Conservation (phyloP, 257 asterid genomes). For the Linaria vulgaris region DNA sequence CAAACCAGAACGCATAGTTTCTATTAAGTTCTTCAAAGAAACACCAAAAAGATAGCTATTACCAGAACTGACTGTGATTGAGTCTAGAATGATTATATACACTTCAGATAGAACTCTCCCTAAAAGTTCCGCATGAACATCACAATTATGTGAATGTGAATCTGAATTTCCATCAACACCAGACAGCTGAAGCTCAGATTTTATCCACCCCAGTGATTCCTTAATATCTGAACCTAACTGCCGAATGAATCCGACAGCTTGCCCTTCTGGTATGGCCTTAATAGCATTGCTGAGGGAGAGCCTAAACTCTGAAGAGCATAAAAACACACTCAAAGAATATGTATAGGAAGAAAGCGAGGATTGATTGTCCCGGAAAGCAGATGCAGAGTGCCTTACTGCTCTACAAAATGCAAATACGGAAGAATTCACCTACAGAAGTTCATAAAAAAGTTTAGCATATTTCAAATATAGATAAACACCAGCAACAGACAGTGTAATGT, state of each 20-base stretch:
- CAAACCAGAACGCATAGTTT: conserved; percentile 49
- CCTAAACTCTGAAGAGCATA: conserved; percentile 67
- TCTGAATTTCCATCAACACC: conserved; percentile 30
- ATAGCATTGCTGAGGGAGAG: conserved; percentile 70
- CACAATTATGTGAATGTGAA: conserved; percentile 25
- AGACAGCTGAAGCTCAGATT: conserved; percentile 41
- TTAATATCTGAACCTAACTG: conserved; percentile 54
- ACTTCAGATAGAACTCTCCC: conserved; percentile 72
- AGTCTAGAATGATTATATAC: conserved; percentile 65
- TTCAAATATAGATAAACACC: conserved; percentile 12
- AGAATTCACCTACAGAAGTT: conserved; percentile 62
- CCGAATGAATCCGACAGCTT: conserved; percentile 72
- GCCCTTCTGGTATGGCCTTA: conserved; percentile 90
- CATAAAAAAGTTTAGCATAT: conserved; percentile 35
- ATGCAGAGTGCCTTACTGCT: conserved; percentile 57
- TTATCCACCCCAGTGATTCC: conserved; percentile 76
- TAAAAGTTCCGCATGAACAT: conserved; percentile 51
- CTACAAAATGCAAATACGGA: conserved; percentile 71
- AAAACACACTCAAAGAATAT: conserved; percentile 53
- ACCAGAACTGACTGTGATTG: conserved; percentile 73
- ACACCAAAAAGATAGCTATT: conserved; percentile 65
- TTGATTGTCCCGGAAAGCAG: conserved; percentile 36
- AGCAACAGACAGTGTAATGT: conserved; percentile 11
- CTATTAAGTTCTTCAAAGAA: conserved; percentile 60
- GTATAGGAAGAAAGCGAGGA: conserved; percentile 36